phyloP scores from a whole-genome alignment of 2,329 filamentous ascomycete species.

The Plenodomus lindquistii region DNA sequence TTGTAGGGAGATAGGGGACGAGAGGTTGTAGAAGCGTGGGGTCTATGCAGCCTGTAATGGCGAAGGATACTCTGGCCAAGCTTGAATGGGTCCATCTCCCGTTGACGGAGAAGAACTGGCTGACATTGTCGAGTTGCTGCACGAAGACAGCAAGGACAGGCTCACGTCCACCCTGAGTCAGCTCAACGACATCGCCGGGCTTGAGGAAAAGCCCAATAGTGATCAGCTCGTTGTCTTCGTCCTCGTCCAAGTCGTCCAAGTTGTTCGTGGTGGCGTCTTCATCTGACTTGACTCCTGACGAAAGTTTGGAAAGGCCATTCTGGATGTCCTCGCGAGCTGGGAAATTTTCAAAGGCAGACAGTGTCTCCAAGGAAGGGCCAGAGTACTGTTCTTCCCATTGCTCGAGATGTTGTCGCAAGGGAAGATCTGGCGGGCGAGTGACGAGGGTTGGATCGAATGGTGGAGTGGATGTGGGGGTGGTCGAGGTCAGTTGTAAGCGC shows the following conservation, averaged over 20 bases:
- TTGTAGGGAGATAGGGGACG: slow-evolving; percentile 56
- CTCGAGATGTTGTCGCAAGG: slow-evolving; percentile 34
- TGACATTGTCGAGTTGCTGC: slow-evolving; percentile 44
- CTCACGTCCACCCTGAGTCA: slow-evolving; percentile 41
- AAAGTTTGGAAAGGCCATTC: slow-evolving; percentile 32
- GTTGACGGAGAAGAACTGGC: slow-evolving; percentile 56
- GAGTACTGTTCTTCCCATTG: slow-evolving; percentile 52
- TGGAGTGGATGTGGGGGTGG: slow-evolving; percentile 6
- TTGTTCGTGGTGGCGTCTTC: slow-evolving; percentile 23
- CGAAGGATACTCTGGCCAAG: slow-evolving; percentile 50
- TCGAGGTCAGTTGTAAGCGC: slow-evolving; percentile 15
- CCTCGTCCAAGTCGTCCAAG: slow-evolving; percentile 24
- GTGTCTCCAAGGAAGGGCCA: slow-evolving; percentile 30
- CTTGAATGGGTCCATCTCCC: slow-evolving; percentile 53
- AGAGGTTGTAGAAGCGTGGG: slow-evolving; percentile 52
- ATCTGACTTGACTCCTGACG: slow-evolving; percentile 27
- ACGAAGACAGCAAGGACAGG: slow-evolving; percentile 56
- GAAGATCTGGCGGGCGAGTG: slow-evolving; percentile 13
- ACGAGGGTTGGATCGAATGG: slow-evolving; percentile 16
- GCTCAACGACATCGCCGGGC: slow-evolving; percentile 55
- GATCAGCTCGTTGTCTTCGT: slow-evolving; percentile 36
- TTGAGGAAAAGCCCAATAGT: slow-evolving; percentile 45
- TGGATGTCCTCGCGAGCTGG: slow-evolving; percentile 25
- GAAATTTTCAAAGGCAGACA: slow-evolving; percentile 37
- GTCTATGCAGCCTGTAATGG: slow-evolving; percentile 55